phyloP scores from a whole-genome alignment of 208 protist genomes.

The Eutreptiella sp. region DNA sequence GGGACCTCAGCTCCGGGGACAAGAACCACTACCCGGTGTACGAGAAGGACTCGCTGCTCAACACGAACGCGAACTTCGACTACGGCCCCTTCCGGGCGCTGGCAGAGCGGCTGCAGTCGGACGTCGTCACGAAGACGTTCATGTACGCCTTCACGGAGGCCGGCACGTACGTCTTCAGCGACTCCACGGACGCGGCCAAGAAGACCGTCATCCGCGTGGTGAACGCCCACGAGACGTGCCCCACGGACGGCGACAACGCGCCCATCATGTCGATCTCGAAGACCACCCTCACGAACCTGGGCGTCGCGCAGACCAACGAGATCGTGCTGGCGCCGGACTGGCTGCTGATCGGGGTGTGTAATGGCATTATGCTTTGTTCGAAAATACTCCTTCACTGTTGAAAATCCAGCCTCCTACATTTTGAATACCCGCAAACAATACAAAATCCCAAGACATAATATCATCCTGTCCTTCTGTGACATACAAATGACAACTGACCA shows the following conservation, averaged over 20 bases:
- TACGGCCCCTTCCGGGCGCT: conserved; percentile 41
- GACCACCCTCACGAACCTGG: conserved; percentile 24
- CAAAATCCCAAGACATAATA: no score
- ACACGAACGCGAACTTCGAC: conserved; percentile 48
- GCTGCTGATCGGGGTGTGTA: conserved; percentile 35
- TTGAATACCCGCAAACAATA: no score
- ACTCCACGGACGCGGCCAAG: not conserved
- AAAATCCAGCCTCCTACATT: no score
- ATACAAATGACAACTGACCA: no score
- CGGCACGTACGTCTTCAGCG: conserved; percentile 43
- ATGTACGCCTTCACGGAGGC: conserved; percentile 35
- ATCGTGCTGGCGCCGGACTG: conserved; percentile 42
- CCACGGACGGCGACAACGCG: conserved; percentile 8
- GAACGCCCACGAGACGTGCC: conserved; percentile 27
- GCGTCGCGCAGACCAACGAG: conserved; percentile 12
- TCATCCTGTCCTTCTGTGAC: no score
- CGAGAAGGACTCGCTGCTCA: conserved; percentile 45
- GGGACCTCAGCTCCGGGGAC: conserved; percentile 25
- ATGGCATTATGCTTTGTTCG: no score
- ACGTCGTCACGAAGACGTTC: conserved; percentile 28
- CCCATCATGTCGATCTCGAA: conserved; percentile 31
- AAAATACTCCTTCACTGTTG: no score
- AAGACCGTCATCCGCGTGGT: conserved; percentile 40
- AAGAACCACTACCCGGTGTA: conserved; percentile 43
- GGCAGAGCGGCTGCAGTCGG: conserved; percentile 6